A percentile compares a stretch with the other conserved stretches of the same genome.
These are phyloP conservation scores for Beverwykella pulmonaria DNA, from an alignment of 495 filamentous ascomycete species.

Conservation along the genomic window DNA sequence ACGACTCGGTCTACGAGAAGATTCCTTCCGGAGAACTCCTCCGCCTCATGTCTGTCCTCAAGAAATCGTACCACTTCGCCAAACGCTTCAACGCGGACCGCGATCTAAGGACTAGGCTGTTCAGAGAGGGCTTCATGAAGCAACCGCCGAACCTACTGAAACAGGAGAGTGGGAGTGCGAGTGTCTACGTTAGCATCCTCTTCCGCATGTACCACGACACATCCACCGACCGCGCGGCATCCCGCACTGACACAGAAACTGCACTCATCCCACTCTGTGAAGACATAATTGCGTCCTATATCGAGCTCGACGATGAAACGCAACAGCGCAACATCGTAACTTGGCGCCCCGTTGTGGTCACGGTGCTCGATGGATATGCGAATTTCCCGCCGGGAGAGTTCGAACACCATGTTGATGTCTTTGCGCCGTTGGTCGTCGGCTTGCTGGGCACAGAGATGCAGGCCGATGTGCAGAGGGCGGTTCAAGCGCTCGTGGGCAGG, in stretches of 20 bases:
- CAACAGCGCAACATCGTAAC: conserved; percentile 95
- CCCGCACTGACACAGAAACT: conserved; percentile 77
- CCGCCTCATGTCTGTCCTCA: conserved; percentile 88
- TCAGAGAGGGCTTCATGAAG: conserved; percentile 99
- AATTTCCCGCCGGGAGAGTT: conserved; percentile 86
- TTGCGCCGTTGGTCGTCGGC: conserved; percentile 85
- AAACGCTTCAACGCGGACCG: conserved; percentile 97
- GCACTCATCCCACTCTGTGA: conserved; percentile 93
- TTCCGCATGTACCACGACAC: conserved; percentile 96
- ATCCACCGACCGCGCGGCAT: conserved; percentile 75
- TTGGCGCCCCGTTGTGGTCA: conserved; percentile 95
- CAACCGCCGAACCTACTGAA: conserved; percentile 98
- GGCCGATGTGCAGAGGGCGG: conserved; percentile 70
- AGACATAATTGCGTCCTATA: conserved; percentile 85
- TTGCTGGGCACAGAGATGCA: conserved; percentile 81
- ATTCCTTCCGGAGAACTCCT: conserved; percentile 88
- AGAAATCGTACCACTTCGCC: conserved; percentile 93
- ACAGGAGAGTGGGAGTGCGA: conserved; percentile 89
- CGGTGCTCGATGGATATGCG: conserved; percentile 93
- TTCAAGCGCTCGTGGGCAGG: conserved; percentile 73
- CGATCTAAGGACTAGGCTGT: conserved; percentile 88
- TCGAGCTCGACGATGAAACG: conserved; percentile 84
- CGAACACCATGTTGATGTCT: conserved; percentile 71
- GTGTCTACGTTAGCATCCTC: conserved; percentile 90
- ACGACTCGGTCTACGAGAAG: conserved; percentile 89